Percentiles rank a stretch among this genome's conserved stretches.
Evolutionary conservation across 2,329 filamentous ascomycete species (phyloP).

Genomic region (Pseudogymnoascus sp.): DNA sequence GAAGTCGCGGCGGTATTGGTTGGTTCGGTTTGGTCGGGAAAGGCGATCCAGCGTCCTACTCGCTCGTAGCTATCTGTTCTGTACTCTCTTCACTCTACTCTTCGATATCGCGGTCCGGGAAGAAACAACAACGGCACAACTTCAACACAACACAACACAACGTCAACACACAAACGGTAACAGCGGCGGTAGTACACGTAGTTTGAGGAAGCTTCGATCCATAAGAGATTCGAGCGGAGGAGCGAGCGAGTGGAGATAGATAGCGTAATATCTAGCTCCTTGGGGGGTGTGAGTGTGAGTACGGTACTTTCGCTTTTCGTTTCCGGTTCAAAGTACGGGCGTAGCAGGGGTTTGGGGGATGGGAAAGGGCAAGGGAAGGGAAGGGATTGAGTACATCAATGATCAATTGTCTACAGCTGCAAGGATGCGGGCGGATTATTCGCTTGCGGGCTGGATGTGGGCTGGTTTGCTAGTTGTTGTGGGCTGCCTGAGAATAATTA

Average conservation of each 20-base stretch:
- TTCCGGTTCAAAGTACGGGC: not conserved
- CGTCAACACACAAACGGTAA: not conserved
- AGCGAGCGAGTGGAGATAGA: constrained; percentile 1
- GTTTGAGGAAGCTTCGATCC: constrained; percentile 3
- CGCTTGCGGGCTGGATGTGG: not conserved
- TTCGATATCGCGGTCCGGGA: not conserved
- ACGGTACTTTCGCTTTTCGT: not conserved
- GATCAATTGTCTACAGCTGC: not conserved
- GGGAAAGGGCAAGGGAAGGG: not conserved
- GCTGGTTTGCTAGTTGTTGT: not conserved
- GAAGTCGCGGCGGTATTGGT: not conserved
- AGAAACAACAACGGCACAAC: not conserved
- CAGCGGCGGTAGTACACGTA: not conserved
- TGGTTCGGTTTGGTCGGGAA: not conserved
- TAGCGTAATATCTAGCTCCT: constrained; percentile 7
- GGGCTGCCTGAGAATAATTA: not conserved
- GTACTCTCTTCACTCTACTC: not conserved
- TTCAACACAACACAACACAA: not conserved
- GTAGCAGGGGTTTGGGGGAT: not conserved
- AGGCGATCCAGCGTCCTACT: not conserved
- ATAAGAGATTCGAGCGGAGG: not conserved
- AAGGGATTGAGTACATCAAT: not conserved
- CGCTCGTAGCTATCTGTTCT: not conserved
- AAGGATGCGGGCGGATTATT: not conserved
- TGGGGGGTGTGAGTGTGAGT: not conserved